Evolutionary conservation across 1,139 yeast species (phyloP).

Genomic region (Nakaseomyces glabratus): DNA sequence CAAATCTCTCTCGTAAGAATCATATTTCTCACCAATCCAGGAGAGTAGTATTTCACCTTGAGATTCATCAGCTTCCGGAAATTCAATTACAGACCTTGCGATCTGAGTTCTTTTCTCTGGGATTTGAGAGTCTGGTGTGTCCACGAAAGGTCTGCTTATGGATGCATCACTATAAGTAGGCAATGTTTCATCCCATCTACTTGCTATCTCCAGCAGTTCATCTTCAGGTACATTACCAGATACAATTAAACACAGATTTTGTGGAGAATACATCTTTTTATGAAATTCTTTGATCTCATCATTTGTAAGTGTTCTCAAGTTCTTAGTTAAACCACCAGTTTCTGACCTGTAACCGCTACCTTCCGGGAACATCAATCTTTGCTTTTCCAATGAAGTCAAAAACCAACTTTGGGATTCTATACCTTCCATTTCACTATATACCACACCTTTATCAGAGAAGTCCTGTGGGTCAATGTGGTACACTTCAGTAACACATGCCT

Average conservation of each 20-base stretch:
- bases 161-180: slow-evolving; percentile 33
- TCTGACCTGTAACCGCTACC: slow-evolving; percentile 81
- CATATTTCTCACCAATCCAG: slow-evolving; percentile 75
- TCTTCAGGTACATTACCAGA: slow-evolving; percentile 75
- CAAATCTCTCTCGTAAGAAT: slow-evolving; percentile 44
- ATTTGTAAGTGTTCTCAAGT: slow-evolving; percentile 62
- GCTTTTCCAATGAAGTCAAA: slow-evolving; percentile 53
- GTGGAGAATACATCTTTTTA: slow-evolving; percentile 62
- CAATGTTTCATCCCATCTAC: slow-evolving; percentile 52
- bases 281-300: slow-evolving; percentile 74
- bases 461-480: slow-evolving; percentile 89
- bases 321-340: slow-evolving; percentile 84
- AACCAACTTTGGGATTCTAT: slow-evolving; percentile 76
- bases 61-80: slow-evolving; percentile 85
- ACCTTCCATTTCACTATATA: slow-evolving; percentile 96
- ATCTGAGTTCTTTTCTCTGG: slow-evolving; percentile 30
- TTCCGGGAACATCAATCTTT: slow-evolving; percentile 48
- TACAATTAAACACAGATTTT: slow-evolving; percentile 71
- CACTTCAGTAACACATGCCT: slow-evolving; percentile 89
- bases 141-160: slow-evolving; percentile 69
- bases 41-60: slow-evolving; percentile 66
- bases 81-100: slow-evolving; percentile 48
- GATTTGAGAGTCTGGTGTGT: slow-evolving; percentile 46
- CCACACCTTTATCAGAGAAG: slow-evolving; percentile 84
- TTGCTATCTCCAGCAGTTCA: slow-evolving; percentile 56